Evolutionary conservation across 257 asterid species (phyloP).

Genomic region (Primulina tabacum): DNA sequence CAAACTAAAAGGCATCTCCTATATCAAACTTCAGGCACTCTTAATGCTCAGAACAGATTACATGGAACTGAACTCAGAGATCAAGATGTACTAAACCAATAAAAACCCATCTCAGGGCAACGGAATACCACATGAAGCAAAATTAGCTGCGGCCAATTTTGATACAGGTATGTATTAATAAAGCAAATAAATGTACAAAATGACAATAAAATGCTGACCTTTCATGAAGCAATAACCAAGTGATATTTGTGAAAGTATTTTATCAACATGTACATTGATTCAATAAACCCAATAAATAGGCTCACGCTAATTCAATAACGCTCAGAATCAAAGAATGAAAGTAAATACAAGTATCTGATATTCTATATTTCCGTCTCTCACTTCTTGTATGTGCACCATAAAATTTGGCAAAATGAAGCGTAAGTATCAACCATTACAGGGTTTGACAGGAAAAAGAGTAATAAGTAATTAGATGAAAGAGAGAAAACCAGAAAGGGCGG

Average conservation of each 20-base stretch:
- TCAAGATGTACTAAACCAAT: background rate
- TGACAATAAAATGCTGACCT: background rate
- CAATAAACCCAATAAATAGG: constrained; percentile 6
- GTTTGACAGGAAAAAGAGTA: constrained; percentile 1
- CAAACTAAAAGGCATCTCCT: background rate
- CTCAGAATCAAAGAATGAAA: constrained; percentile 5
- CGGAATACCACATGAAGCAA: background rate
- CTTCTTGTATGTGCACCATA: constrained; percentile 5
- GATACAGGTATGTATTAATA: background rate
- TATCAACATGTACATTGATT: background rate
- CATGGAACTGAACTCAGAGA: background rate
- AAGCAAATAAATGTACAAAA: background rate
- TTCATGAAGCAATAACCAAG: background rate
- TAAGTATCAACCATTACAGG: constrained; percentile 16
- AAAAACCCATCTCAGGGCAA: background rate
- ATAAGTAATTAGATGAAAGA: constrained; percentile 19
- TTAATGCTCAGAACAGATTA: constrained; percentile 4
- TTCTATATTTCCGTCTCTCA: constrained; percentile 10
- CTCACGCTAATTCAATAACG: background rate
- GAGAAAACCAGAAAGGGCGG: constrained; percentile 83
- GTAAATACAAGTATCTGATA: background rate
- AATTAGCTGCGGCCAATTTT: background rate
- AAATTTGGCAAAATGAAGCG: background rate
- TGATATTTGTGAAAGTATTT: background rate
- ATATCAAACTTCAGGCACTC: constrained; percentile 10